Conservation (phyloP, 352 stramenopile genomes). For the Globisporangium spiculum region DNA sequence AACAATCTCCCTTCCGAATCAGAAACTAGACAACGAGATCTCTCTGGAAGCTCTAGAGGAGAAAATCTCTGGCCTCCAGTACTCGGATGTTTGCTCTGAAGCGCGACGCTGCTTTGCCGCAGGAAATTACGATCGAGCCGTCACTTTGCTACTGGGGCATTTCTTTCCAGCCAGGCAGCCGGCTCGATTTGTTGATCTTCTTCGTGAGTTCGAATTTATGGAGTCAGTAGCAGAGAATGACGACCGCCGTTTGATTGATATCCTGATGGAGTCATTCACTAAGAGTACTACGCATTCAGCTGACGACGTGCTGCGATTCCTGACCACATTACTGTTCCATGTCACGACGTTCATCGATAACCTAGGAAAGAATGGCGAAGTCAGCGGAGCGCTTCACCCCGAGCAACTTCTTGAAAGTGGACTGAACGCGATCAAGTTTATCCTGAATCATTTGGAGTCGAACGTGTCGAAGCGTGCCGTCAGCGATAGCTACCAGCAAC, state of each 20-base stretch:
- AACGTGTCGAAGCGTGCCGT: conserved; percentile 17
- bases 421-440: conserved; percentile 34
- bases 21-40: conserved; percentile 35
- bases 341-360: conserved; percentile 36
- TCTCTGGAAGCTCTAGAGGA: conserved; percentile 36
- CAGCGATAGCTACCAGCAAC: conserved; percentile 14
- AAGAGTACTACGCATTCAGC: conserved; percentile 32
- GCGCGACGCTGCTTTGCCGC: conserved; percentile 35
- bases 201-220: conserved; percentile 49
- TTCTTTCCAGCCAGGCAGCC: conserved; percentile 53
- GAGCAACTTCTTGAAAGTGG: conserved; percentile 35
- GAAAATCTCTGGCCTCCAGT: conserved; percentile 51
- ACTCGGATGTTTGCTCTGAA: conserved; percentile 55
- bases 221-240: conserved; percentile 15
- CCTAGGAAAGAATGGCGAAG: conserved; percentile 19
- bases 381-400: conserved; percentile 16
- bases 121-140: conserved; percentile 36
- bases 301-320: conserved; percentile 30
- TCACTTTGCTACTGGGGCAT: conserved; percentile 37
- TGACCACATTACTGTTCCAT: conserved; percentile 42
- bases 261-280: conserved; percentile 38
- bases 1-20: conserved; percentile 41
- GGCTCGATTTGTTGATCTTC: conserved; percentile 46
- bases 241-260: conserved; percentile 26
- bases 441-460: conserved; percentile 28